A percentile compares a stretch with the other conserved stretches of the same genome.
These are phyloP conservation scores for Metschnikowia anglica DNA, from an alignment of 805 yeast species.

Conservation along the genomic window DNA sequence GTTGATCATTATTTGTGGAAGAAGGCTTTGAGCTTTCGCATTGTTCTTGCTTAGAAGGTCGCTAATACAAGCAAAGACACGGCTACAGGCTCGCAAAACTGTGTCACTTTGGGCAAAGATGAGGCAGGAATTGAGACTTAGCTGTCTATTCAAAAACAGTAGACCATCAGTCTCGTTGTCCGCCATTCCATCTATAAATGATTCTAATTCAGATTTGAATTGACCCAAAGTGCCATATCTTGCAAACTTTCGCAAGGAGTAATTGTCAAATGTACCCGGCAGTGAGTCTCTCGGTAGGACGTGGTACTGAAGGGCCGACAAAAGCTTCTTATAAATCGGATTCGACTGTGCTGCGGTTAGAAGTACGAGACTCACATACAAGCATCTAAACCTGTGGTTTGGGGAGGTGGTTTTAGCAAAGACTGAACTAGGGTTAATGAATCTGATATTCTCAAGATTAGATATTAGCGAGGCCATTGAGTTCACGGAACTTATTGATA, in stretches of 20 bases:
- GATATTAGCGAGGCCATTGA: constrained; percentile 22
- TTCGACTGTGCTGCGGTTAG: constrained; percentile 5
- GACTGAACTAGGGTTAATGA: constrained; percentile 20
- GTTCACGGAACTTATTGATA: constrained; percentile 16
- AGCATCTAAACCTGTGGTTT: constrained; percentile 5
- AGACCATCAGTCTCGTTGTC: background rate
- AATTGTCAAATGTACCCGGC: background rate
- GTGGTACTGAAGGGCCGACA: constrained; percentile 13
- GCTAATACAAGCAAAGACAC: background rate
- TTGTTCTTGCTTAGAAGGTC: background rate
- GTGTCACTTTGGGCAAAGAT: background rate
- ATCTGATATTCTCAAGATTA: constrained; percentile 20
- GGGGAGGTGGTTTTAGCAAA: constrained; percentile 2
- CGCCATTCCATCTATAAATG: background rate
- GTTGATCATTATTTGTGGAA: background rate
- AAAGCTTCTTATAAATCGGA: constrained; percentile 10
- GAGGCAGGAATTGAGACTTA: constrained; percentile 1
- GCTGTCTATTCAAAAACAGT: background rate
- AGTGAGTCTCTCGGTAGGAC: constrained; percentile 5
- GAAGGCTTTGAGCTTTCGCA: background rate
- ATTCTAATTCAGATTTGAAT: constrained; percentile 4
- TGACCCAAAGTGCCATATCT: constrained; percentile 3
- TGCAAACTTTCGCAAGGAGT: background rate
- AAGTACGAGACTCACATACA: constrained; percentile 13
- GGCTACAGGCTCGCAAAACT: background rate